These are phyloP conservation scores for Tillandsia leiboldiana DNA, from an alignment of 176 grass and related monocot species.

Conservation along the genomic window DNA sequence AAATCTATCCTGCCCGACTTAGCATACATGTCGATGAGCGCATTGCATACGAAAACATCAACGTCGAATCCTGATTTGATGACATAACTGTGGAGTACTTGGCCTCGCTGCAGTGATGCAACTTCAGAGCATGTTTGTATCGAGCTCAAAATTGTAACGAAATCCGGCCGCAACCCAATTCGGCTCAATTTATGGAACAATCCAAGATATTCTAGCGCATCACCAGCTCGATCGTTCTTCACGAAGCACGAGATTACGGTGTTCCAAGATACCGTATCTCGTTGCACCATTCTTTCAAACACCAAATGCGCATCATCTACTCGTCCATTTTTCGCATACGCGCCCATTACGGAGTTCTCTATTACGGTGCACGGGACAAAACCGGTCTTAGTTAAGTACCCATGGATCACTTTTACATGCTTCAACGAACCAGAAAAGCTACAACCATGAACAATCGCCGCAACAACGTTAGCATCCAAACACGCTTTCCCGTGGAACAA, in stretches of 20 bases:
- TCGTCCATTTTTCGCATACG: conserved; percentile 41
- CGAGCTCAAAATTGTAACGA: conserved; percentile 41
- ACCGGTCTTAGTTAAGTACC: conserved; percentile 24
- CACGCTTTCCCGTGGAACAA: conserved; percentile 18
- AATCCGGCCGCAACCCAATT: conserved; percentile 21
- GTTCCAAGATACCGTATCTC: conserved; percentile 64
- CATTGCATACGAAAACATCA: conserved; percentile 46
- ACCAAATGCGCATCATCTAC: conserved; percentile 23
- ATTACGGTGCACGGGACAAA: conserved; percentile 37
- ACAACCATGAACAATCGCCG: conserved; percentile 32
- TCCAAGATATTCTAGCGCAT: conserved; percentile 39
- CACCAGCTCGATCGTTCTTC: conserved; percentile 39
- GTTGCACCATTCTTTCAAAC: conserved; percentile 39
- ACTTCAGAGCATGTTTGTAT: conserved; percentile 42
- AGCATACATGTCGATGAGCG: conserved; percentile 56
- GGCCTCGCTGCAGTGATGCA: conserved; percentile 33
- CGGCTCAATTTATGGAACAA: conserved; percentile 19
- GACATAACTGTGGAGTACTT: conserved; percentile 42
- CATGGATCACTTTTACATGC: conserved; percentile 42
- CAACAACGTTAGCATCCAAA: conserved; percentile 35
- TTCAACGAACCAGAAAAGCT: conserved; percentile 25
- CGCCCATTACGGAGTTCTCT: conserved; percentile 53
- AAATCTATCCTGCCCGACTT: conserved; percentile 47
- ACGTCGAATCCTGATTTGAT: conserved; percentile 29
- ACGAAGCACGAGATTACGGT: conserved; percentile 48